These are phyloP conservation scores for Fusarium anthophilum DNA, from an alignment of 2,329 filamentous ascomycete genomes.

Conservation along the genomic window DNA sequence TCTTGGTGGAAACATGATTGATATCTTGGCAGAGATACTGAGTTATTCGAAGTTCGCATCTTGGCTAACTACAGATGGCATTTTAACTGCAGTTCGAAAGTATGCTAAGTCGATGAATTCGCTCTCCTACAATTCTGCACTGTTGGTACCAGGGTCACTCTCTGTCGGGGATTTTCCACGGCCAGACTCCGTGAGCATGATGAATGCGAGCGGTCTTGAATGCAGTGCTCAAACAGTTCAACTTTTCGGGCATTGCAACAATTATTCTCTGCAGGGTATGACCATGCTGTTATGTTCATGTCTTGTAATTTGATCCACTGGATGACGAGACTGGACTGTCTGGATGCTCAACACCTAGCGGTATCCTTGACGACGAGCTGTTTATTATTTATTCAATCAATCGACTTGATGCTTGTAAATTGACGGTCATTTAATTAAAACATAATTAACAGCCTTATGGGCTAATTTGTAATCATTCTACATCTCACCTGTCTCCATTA, in stretches of 20 bases:
- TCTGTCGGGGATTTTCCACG: background rate
- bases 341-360: background rate
- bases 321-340: background rate
- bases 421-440: background rate
- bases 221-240: background rate
- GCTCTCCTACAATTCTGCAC: background rate
- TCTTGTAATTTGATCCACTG: background rate
- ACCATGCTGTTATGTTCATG: background rate
- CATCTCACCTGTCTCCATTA: background rate
- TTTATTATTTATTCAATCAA: background rate
- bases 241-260: background rate
- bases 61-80: background rate
- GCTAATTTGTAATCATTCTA: background rate
- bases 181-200: background rate
- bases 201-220: background rate
- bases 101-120: background rate
- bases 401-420: background rate
- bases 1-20: background rate
- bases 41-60: background rate
- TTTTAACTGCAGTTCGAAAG: background rate
- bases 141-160: background rate
- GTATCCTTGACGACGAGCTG: background rate
- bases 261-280: background rate
- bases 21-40: background rate
- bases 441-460: background rate